These are phyloP conservation scores for Porogramme epimiltina DNA, from an alignment of 1,284 basidiomycete genomes.

Conservation along the genomic window DNA sequence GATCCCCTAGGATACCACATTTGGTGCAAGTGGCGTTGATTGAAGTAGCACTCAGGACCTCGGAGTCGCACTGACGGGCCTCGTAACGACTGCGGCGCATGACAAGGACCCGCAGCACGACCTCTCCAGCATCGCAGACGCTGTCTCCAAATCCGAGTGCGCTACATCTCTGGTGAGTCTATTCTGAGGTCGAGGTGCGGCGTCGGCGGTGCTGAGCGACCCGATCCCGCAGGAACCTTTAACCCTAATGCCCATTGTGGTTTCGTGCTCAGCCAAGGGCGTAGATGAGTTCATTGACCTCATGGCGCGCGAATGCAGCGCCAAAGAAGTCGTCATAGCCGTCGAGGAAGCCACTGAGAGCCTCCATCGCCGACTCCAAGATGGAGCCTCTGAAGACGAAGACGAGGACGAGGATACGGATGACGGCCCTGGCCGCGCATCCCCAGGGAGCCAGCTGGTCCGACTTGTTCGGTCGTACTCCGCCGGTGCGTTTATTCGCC, in stretches of 20 bases:
- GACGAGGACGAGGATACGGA: slow-evolving; percentile 23
- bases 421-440: slow-evolving; percentile 21
- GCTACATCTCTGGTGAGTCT: slow-evolving; percentile 26
- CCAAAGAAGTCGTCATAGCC: slow-evolving; percentile 65
- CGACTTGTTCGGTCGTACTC: slow-evolving; percentile 42
- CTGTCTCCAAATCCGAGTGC: slow-evolving; percentile 19
- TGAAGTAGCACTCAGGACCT: slow-evolving; percentile 17
- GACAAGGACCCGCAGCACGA: slow-evolving; percentile 24
- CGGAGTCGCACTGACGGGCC: slow-evolving; percentile 22
- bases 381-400: slow-evolving; percentile 33
- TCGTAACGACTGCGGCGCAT: slow-evolving; percentile 27
- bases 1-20: background rate
- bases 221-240: slow-evolving; percentile 50
- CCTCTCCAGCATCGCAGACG: slow-evolving; percentile 21
- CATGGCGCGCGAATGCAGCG: slow-evolving; percentile 45
- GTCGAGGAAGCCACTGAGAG: slow-evolving; percentile 60
- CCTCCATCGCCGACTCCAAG: slow-evolving; percentile 34
- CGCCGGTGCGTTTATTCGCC: slow-evolving; percentile 34
- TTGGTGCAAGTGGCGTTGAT: slow-evolving; percentile 1
- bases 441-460: slow-evolving; percentile 33
- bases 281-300: slow-evolving; percentile 45
- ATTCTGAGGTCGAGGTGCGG: background rate
- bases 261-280: slow-evolving; percentile 39
- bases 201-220: background rate
- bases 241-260: slow-evolving; percentile 45